Conservation (phyloP, 176 grass and related monocot genomes). For the Carex scoparia region DNA sequence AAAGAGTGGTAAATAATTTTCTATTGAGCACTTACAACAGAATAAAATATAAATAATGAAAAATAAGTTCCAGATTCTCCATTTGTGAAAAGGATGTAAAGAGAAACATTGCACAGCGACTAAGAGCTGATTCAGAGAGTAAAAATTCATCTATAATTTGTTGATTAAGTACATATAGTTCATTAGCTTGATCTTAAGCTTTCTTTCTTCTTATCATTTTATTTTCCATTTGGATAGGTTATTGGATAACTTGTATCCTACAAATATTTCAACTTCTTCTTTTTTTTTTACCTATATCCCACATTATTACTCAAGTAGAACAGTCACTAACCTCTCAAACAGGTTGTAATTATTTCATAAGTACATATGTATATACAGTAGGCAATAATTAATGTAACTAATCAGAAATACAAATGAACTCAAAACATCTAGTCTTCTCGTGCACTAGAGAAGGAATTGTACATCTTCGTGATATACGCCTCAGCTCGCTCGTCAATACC, state of each 20-base stretch:
- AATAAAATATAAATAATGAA: not conserved
- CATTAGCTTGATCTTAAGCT: not conserved
- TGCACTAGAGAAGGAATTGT: not conserved
- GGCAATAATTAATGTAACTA: not conserved
- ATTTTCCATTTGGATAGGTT: not conserved
- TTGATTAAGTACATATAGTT: not conserved
- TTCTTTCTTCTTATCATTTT: not conserved
- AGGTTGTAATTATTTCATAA: not conserved
- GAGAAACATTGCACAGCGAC: not conserved
- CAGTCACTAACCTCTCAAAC: not conserved
- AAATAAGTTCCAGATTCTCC: not conserved
- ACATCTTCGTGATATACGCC: conserved; percentile 13
- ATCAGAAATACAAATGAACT: not conserved
- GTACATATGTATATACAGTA: not conserved
- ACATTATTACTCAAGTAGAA: not conserved
- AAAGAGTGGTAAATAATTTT: too few species aligned
- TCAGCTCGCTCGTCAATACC: not conserved
- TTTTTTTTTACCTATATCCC: too few species aligned
- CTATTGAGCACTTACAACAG: too few species aligned
- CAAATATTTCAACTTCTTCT: too few species aligned
- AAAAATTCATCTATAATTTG: not conserved
- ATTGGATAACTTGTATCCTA: not conserved
- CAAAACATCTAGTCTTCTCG: not conserved
- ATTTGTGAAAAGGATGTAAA: not conserved
- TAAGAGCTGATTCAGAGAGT: not conserved